Evolutionary conservation across 2,329 filamentous ascomycete genomes (phyloP), one percentile per base, ranked within the genome.

Genomic region (Byssothecium circinans): DNA sequence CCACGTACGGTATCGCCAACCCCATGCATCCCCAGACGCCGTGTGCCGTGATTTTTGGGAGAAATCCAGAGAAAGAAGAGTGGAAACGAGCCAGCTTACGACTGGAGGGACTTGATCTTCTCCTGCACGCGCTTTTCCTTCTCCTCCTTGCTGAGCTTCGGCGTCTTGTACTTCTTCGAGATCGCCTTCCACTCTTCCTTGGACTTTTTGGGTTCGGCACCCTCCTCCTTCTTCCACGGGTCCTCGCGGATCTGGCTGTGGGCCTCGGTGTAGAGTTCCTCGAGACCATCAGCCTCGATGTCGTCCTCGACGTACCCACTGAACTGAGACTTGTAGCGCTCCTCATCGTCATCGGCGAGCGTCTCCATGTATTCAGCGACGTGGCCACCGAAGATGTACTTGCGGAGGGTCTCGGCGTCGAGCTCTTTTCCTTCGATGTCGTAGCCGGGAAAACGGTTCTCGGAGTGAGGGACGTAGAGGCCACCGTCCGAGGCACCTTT

Each of bases 281-380:
- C 94, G 52, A 99, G 84, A 69, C 88, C 90, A 70, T 96, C 94
- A 58, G 94, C 91, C 82, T 97, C 92, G 62, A 99, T 77, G 68
- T 96, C 94, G 73, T 95, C 90, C 62, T 99, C 92, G 65, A 96
- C 88, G 85, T 99, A 99, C 80, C 94, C 87, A 77, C 86, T 82
- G 88, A 99, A 99, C 83, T 99, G 94, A 68, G 84, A 86, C 84
- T 92, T 92, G 89, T 90, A 99, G 75, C 94, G 91, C 86, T 99
- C 94, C 88, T 99, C 94, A 74, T 99, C 94, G 75, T 99, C 94
- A 71, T 99, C 94, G 79, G 94, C 94, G 61, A 99, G 89, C 51
- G 88, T 94, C 87, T 99, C 94, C 94, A 99, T 99, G 87, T 99
- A 99, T 86, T 99, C 94, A 66, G 92, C 91, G 61, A 99, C 89